Base-by-base conservation (phyloP, 2,329 filamentous ascomycete species). In the Fusarium sp. region DNA sequence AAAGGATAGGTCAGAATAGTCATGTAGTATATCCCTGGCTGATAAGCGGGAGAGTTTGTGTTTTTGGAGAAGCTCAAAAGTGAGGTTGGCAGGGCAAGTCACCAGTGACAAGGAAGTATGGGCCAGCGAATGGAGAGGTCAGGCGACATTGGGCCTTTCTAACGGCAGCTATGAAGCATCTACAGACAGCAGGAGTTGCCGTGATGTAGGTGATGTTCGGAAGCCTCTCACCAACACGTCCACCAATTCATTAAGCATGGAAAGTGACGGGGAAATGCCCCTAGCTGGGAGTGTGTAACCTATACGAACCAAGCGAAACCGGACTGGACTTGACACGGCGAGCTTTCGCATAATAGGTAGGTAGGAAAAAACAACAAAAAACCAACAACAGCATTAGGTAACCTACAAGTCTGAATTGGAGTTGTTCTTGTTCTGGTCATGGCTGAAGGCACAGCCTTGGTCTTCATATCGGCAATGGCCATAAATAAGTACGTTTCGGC, bases 381-480 rank as follows among this genome's bases (percentile, higher is more conserved):
- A 50, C 20, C 37, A 52, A 46, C 36, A 47, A 48, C 31, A 63
- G 53, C 41, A 53, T 51, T 50, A 27, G 17, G 48, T 25, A 47
- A 82, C 82, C 76, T 82, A 86, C 83, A 79, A 80, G 57, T 88
- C 87, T 74, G 84, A 83, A 61, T 75, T 74, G 40, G 69, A 73
- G 58, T 71, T 73, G 21, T 76, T 81, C 79, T 90, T 93, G 71
- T 88, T 85, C 60, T 89, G 87, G 71, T 96, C 92, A 80, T 97
- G 94, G 76, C 94, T 96, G 81, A 96, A 97, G 69, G 91, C 89
- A 80, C 94, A 97, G 81, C 92, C 93, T 81, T 92, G 90, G 76
- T 96, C 93, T 82, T 96, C 92, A 80, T 94, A 97, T 68, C 93
- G 91, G 79, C 94, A 97, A 80, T 95, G 92, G 56, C 94, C 94